These are phyloP conservation scores for Sclerotinia borealis DNA, from an alignment of 2,329 filamentous ascomycete genomes.

Conservation along the genomic window DNA sequence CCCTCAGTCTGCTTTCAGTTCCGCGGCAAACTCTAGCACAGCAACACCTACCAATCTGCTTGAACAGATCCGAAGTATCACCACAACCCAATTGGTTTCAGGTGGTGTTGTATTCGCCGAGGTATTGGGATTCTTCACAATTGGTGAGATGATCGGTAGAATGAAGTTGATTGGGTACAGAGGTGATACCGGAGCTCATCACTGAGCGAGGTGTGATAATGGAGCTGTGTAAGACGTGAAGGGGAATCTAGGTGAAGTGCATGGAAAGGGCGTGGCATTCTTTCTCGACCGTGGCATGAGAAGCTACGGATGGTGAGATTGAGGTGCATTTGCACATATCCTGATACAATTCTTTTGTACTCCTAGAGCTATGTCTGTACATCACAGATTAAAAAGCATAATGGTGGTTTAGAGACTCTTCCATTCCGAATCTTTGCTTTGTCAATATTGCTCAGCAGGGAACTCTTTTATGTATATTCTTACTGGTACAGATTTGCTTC, in stretches of 20 bases:
- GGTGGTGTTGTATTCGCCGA: slow-evolving; percentile 78
- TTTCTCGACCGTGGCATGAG: slow-evolving; percentile 9
- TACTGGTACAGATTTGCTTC: background rate
- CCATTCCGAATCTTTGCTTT: background rate
- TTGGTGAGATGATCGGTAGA: slow-evolving; percentile 93
- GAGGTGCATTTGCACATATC: slow-evolving; percentile 18
- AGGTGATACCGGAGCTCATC: slow-evolving; percentile 55
- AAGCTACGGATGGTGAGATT: slow-evolving; percentile 10
- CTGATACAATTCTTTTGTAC: slow-evolving; percentile 20
- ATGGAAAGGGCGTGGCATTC: slow-evolving; percentile 11
- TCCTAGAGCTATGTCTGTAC: slow-evolving; percentile 20
- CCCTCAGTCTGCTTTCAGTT: slow-evolving; percentile 53
- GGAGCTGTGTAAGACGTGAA: background rate
- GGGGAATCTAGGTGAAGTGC: background rate
- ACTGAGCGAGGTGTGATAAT: slow-evolving; percentile 37
- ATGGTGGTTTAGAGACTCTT: slow-evolving; percentile 19
- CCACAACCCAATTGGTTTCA: slow-evolving; percentile 61
- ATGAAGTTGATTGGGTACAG: slow-evolving; percentile 94
- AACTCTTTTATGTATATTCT: background rate
- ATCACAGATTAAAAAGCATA: slow-evolving; percentile 27
- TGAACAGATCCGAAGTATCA: slow-evolving; percentile 61
- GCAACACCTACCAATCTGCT: slow-evolving; percentile 50
- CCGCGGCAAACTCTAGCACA: slow-evolving; percentile 38
- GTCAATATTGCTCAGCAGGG: background rate
- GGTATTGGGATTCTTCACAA: slow-evolving; percentile 91